These are phyloP conservation scores for Naegleria fowleri DNA, from an alignment of 208 protist species.

Conservation along the genomic window DNA sequence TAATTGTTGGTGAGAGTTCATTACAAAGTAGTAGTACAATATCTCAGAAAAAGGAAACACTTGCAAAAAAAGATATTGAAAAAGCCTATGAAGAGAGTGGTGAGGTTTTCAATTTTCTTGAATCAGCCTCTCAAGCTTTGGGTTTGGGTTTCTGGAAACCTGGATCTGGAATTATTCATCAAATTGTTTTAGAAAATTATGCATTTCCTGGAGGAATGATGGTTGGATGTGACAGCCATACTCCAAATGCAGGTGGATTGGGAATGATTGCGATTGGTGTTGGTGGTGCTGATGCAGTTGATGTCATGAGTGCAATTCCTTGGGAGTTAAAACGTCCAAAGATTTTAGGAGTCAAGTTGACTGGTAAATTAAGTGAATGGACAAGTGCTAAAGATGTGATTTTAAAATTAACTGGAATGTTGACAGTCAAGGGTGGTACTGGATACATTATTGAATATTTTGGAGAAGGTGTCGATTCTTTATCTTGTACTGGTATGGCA, in stretches of 20 bases:
- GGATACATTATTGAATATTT: slow-evolving; percentile 74
- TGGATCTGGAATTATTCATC: slow-evolving; percentile 68
- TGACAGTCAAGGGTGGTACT: slow-evolving; percentile 68
- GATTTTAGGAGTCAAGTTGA: slow-evolving; percentile 70
- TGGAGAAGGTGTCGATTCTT: slow-evolving; percentile 60
- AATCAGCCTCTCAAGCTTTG: slow-evolving; percentile 40
- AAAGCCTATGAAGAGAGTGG: slow-evolving; percentile 36
- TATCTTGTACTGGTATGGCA: slow-evolving; percentile 69
- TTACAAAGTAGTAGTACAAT: background rate
- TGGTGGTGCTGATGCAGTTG: slow-evolving; percentile 74
- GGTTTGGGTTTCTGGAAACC: slow-evolving; percentile 71
- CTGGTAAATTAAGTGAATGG: slow-evolving; percentile 53
- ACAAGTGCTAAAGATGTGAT: slow-evolving; percentile 71
- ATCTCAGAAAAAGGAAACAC: background rate
- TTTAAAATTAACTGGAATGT: slow-evolving; percentile 62
- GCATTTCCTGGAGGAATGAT: slow-evolving; percentile 63
- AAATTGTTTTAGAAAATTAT: slow-evolving; percentile 73
- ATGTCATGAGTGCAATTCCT: slow-evolving; percentile 70
- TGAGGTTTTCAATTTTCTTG: slow-evolving; percentile 74
- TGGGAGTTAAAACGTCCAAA: slow-evolving; percentile 74
- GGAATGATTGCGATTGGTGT: slow-evolving; percentile 60
- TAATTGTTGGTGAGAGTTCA: slow-evolving; percentile 62
- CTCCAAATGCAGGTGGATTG: slow-evolving; percentile 60
- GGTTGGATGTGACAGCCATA: slow-evolving; percentile 64
- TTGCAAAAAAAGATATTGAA: slow-evolving; percentile 42